Evolutionary conservation across 768 basidiomycete species (phyloP).

Genomic region (Suillus americanus): DNA sequence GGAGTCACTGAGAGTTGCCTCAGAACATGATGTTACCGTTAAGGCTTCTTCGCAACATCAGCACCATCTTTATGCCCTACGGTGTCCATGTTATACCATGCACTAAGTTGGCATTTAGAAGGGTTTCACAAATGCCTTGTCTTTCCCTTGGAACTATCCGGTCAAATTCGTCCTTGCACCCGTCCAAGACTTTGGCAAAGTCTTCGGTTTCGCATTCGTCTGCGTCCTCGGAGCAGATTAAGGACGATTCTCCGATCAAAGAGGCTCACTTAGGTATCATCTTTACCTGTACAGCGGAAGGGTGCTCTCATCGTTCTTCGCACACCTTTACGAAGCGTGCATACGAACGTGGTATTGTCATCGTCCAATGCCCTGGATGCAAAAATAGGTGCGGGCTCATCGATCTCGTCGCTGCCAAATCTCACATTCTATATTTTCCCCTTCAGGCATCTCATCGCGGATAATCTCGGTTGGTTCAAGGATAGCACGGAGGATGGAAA

Average conservation of each 20-base stretch:
- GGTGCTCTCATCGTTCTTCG: slow-evolving; percentile 77
- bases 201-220: slow-evolving; percentile 1
- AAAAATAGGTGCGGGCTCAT: slow-evolving; percentile 66
- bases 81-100: background rate
- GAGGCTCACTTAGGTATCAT: slow-evolving; percentile 73
- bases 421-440: background rate
- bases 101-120: background rate
- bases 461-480: slow-evolving; percentile 91
- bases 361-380: slow-evolving; percentile 90
- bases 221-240: slow-evolving; percentile 11
- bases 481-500: slow-evolving; percentile 74
- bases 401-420: background rate
- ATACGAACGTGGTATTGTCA: slow-evolving; percentile 86
- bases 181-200: background rate
- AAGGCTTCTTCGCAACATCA: background rate
- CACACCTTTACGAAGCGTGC: slow-evolving; percentile 85
- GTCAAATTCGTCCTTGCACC: slow-evolving; percentile 14
- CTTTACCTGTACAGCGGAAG: slow-evolving; percentile 81
- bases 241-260: slow-evolving; percentile 34
- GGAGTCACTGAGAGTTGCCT: background rate
- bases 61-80: background rate
- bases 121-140: no score
- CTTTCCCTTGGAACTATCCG: slow-evolving; percentile 32
- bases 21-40: background rate
- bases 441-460: slow-evolving; percentile 81